Evolutionary conservation across 2,329 filamentous ascomycete genomes (phyloP), one percentile per base, ranked within the genome.

Genomic region (Tolypocladium amazonense): DNA sequence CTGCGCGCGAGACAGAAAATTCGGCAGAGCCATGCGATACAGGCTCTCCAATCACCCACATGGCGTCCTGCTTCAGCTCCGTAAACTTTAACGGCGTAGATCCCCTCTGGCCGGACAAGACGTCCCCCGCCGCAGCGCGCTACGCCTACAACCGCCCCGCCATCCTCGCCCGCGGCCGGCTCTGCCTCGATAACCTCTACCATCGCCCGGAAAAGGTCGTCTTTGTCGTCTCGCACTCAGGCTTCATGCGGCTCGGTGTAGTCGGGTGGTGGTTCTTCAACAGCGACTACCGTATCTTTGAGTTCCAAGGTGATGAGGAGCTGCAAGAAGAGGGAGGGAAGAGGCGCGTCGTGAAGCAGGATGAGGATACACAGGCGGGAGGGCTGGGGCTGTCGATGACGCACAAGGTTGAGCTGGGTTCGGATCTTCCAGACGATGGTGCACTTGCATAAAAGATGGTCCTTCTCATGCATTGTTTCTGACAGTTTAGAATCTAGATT

Each of bases 221-320:
- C 58, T 77, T 86, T 12, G 85, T 88, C 0, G 84, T 89, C 4
- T 82, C 81, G 1, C 86, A 88, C 71, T 84, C 85, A 2, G 84
- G 80, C 0, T 88, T 88, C 68, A 65, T 88, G 62, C 74, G 85
- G n/a, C 69, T 76, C 3, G 83, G 78, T 11, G 78, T 88, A 9
- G 79, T 77, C 11, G 80, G 83, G 2, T 75, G 74, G 63, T 81
- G 75, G 74, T 85, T 76, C 65, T 81, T 79, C 68, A 88, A 88
- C 62, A 81, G 81, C 14, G 86, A 88, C 65, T 88, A 84, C 69
- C 79, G 86, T 15, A 73, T 88, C 37, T 88, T 88, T 65, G 78
- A 82, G 23, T 84, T 85, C 63, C 68, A 62, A 7, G 62, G 58
- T 0, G 63, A 71, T 2, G 71, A 71, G 6, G 71, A 68, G 3